Conservation (phyloP, 805 yeast genomes). For the Nakazawaea ernobii region DNA sequence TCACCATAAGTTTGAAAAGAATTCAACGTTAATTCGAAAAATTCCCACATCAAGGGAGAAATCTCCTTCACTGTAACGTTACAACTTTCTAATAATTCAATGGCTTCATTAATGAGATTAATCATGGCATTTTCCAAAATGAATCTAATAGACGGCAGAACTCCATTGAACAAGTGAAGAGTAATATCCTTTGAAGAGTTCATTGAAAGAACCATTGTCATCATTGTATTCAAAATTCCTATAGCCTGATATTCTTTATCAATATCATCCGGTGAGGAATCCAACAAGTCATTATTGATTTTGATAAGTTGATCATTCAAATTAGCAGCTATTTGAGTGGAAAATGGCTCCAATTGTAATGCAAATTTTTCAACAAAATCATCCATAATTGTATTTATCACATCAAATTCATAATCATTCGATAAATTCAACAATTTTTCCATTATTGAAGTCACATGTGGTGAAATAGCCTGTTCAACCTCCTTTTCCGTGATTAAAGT, state of each 20-base stretch:
- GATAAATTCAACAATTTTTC: constrained; percentile 66
- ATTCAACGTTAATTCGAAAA: constrained; percentile 35
- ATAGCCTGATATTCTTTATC: constrained; percentile 80
- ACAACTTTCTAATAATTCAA: constrained; percentile 66
- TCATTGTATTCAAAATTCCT: constrained; percentile 76
- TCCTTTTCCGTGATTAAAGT: constrained; percentile 31
- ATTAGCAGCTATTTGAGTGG: constrained; percentile 57
- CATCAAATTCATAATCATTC: constrained; percentile 75
- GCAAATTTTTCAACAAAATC: constrained; percentile 85
- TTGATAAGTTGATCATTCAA: constrained; percentile 69
- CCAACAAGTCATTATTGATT: constrained; percentile 63
- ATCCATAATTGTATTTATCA: constrained; percentile 85
- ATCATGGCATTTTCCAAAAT: constrained; percentile 62
- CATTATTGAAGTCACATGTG: constrained; percentile 70
- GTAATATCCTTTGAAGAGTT: constrained; percentile 71
- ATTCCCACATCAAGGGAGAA: constrained; percentile 40
- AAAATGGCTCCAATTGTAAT: constrained; percentile 85
- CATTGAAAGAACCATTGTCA: constrained; percentile 74
- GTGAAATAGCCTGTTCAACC: constrained; percentile 55
- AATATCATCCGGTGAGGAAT: constrained; percentile 34
- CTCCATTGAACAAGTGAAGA: constrained; percentile 55
- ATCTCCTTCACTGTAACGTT: constrained; percentile 48
- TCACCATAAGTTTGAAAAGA: constrained; percentile 47
- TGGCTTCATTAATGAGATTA: constrained; percentile 70
- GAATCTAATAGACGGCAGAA: constrained; percentile 62